These are phyloP conservation scores for Phytophthora ramorum DNA, from an alignment of 352 stramenopile genomes.

Conservation along the genomic window DNA sequence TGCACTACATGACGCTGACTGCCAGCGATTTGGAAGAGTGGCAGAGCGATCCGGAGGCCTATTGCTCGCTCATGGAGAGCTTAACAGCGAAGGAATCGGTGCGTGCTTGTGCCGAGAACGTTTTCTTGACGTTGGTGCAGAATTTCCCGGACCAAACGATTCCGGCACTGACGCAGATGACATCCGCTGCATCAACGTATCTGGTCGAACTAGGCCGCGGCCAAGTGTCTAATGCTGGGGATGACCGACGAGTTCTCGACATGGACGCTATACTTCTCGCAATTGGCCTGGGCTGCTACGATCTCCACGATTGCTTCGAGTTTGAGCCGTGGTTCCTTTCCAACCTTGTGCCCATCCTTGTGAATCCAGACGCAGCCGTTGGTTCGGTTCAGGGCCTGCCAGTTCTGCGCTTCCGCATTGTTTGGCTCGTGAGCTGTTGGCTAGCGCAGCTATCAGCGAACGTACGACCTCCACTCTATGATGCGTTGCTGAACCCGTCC, in stretches of 20 bases:
- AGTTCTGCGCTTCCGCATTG: conserved; percentile 75
- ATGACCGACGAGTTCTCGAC: conserved; percentile 57
- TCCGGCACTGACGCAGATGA: conserved; percentile 77
- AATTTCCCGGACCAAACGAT: conserved; percentile 73
- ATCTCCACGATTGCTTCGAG: conserved; percentile 88
- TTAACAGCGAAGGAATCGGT: conserved; percentile 83
- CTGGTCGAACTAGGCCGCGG: conserved; percentile 46
- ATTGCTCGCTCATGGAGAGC: conserved; percentile 70
- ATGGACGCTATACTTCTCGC: conserved; percentile 84
- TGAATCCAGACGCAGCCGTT: conserved; percentile 31
- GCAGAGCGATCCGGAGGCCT: conserved; percentile 72
- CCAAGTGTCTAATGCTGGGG: conserved; percentile 3
- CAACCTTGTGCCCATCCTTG: conserved; percentile 77
- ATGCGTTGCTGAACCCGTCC: conserved; percentile 62
- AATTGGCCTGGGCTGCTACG: conserved; percentile 84
- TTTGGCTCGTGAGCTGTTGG: conserved; percentile 91
- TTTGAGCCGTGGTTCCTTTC: conserved; percentile 88
- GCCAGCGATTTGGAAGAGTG: conserved; percentile 72
- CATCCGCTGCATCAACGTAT: conserved; percentile 53
- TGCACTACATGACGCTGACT: conserved; percentile 77
- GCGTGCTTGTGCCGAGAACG: conserved; percentile 81
- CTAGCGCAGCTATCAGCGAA: conserved; percentile 78
- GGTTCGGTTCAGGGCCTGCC: conserved; percentile 60
- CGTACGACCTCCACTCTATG: conserved; percentile 80
- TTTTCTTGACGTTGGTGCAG: conserved; percentile 86